Evolutionary conservation across 2,329 filamentous ascomycete species (phyloP).

Genomic region (Fusarium concolor): DNA sequence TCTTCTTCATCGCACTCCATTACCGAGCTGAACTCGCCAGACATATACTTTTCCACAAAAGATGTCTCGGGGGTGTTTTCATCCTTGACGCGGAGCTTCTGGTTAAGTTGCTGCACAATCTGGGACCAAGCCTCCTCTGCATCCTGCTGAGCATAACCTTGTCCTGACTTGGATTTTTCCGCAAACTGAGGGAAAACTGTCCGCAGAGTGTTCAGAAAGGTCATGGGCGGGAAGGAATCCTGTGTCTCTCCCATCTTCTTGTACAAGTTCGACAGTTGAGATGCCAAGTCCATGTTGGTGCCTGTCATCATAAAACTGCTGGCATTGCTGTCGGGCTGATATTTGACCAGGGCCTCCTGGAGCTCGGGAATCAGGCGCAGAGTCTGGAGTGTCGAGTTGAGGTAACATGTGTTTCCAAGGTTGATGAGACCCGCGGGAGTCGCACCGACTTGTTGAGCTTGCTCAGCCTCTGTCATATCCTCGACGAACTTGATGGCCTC

Average conservation of each 20-base stretch:
- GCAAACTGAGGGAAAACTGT: conserved; percentile 90
- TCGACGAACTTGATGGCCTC: conserved; percentile 90
- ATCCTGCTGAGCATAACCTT: conserved; percentile 96
- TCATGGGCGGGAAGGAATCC: conserved; percentile 83
- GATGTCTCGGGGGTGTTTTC: conserved; percentile 66
- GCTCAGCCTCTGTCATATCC: conserved; percentile 97
- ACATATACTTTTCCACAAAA: conserved; percentile 92
- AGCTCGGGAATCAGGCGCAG: conserved; percentile 91
- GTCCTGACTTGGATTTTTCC: conserved; percentile 83
- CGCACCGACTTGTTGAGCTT: conserved; percentile 83
- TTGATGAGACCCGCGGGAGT: conserved; percentile 91
- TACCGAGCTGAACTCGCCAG: conserved; percentile 80
- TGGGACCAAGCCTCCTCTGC: conserved; percentile 99
- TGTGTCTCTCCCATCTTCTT: conserved; percentile 91
- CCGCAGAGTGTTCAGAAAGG: conserved; percentile 85
- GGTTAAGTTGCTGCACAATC: conserved; percentile 84
- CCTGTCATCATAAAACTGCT: conserved; percentile 57
- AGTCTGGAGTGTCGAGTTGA: conserved; percentile 97
- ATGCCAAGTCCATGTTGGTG: conserved; percentile 72
- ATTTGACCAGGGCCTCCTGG: conserved; percentile 79
- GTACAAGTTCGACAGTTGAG: conserved; percentile 84
- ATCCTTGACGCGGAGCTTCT: conserved; percentile 77
- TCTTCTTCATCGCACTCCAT: conserved; percentile 86
- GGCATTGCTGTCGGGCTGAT: conserved; percentile 56
- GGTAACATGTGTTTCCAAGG: conserved; percentile 96